phyloP scores from a whole-genome alignment of 2,329 filamentous ascomycete genomes.

The Bretziella fagacearum region DNA sequence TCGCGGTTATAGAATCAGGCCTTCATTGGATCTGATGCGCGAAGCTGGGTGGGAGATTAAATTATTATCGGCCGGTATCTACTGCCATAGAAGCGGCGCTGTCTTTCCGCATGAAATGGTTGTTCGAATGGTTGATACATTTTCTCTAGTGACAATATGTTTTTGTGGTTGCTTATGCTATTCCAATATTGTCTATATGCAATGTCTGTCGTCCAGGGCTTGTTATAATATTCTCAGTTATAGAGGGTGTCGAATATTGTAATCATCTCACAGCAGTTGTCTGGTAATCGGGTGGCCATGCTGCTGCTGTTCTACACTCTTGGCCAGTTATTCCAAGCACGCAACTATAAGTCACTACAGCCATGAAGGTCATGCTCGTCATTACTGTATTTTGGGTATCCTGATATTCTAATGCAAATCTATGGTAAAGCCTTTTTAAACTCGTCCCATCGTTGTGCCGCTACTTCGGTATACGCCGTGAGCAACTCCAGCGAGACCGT shows the following conservation, averaged over 20 bases:
- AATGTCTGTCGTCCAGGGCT: too few relatives aligned
- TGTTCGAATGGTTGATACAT: conserved; percentile 73
- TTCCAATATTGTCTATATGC: neutral
- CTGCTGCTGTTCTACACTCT: too few relatives aligned
- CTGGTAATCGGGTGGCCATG: too few relatives aligned
- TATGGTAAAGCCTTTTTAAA: conserved; percentile 22
- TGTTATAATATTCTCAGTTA: too few relatives aligned
- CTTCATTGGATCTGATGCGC: conserved; percentile 23
- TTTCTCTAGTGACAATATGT: conserved; percentile 11
- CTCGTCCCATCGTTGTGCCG: conserved; percentile 16
- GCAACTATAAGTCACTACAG: too few relatives aligned
- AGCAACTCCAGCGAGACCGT: conserved; percentile 43
- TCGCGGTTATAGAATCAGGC: conserved; percentile 7
- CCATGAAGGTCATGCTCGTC: neutral
- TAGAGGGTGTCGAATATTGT: too few relatives aligned
- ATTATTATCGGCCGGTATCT: conserved; percentile 58
- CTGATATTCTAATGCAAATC: neutral
- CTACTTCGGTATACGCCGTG: conserved; percentile 14
- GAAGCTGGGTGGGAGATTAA: conserved; percentile 46
- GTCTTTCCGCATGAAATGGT: conserved; percentile 48
- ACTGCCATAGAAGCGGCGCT: conserved; percentile 56
- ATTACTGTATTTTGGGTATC: conserved; percentile 7
- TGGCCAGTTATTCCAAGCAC: too few relatives aligned
- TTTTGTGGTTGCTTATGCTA: neutral
- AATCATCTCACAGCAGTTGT: too few relatives aligned